Base-by-base conservation (phyloP, 768 basidiomycete genomes). In the Calvatia gigantea region DNA sequence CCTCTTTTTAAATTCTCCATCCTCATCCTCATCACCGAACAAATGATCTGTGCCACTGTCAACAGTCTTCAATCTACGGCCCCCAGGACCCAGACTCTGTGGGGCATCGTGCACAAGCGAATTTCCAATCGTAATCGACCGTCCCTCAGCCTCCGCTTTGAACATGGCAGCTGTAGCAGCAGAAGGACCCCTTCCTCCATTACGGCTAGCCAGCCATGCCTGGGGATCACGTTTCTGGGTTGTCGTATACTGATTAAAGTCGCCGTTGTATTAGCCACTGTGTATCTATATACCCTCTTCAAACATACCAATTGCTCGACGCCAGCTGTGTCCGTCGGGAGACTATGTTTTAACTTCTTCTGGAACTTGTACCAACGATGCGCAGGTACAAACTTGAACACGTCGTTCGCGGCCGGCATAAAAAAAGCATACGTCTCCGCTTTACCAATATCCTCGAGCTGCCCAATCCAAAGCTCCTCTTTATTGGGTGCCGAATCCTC, bases 351-450 rank as follows among this genome's bases (percentile, higher is more conserved):
- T 39, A 89, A 79, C 61, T 85, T 85, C 76, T 91, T 92, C 72
- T 90, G 90, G 67, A 94, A 94, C 70, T 91, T 92, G 77, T 94
- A 95, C 89, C 90, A 94, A 41, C 92, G 80, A 67, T 91, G 84
- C 4, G 90, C 84, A 12, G 91, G 87, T 9, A 95, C 87, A 69
- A 94, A 92, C 65, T 90, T 86, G 78, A 95, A 94, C 35, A 86
- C 78, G 56, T 91, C 84, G 63, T 85, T 84, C 53, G 85, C 84
- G 14, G 86, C 84, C 31, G 89, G 88, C 84, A 92, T 89, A 70
- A 94, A 88, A 71, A 93, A 85, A 5, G 84, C 90, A 60, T 89
- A 83, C 6, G 85, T 87, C 63, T 83, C 82, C 23, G 82, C 77
- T 71, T 82, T 90, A 9, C 75, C 72, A 15, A 83, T 79, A 57